Base-by-base conservation (phyloP, 2,329 filamentous ascomycete species). In the Truncatella angustata region DNA sequence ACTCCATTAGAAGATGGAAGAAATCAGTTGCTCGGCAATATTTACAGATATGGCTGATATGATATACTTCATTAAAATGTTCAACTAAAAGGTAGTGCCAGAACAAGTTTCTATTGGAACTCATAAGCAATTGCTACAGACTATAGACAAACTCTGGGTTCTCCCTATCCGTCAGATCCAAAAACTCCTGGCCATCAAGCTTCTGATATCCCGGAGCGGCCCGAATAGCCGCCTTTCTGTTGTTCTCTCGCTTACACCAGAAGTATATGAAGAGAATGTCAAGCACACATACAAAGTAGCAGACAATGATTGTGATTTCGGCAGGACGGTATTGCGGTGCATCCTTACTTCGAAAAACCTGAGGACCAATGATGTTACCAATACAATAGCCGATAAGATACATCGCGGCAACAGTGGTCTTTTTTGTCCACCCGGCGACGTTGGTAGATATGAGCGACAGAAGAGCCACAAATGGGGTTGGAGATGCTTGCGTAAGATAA, bases 101-200 rank as follows among this genome's bases (percentile, higher is more conserved):
- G n/a, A n/a, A n/a, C n/a, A n/a, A n/a, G n/a, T n/a, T n/a, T n/a
- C n/a, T n/a, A n/a, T n/a, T 14, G 28, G 7, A 9, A 32, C 28
- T 32, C 7, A 32, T 7, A 32, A 32, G 28, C 28, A 32, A 32
- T 32, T 7, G 14, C 65, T 70, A 82, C 44, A 84, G 54, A 18
- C 74, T 77, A 63, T 88, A 88, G 1, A 80, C 66, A 61, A 88
- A 87, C 63, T 87, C 80, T 1, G 74, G 70, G 54, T 86, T 88
- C 71, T 88, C 85, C 51, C 74, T 69, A 62, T 88, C 85, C 4
- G 84, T 88, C 56, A 88, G 66, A 63, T 88, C 84, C 52, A 82
- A 71, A 68, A 81, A 87, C 73, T 87, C 85, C 66, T 87, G 84
- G 55, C 87, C 86, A 64, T 84, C 81, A 50, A 87, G 55, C 66